These are phyloP conservation scores for Scedosporium dehoogii DNA, from an alignment of 2,329 filamentous ascomycete species.

Conservation along the genomic window DNA sequence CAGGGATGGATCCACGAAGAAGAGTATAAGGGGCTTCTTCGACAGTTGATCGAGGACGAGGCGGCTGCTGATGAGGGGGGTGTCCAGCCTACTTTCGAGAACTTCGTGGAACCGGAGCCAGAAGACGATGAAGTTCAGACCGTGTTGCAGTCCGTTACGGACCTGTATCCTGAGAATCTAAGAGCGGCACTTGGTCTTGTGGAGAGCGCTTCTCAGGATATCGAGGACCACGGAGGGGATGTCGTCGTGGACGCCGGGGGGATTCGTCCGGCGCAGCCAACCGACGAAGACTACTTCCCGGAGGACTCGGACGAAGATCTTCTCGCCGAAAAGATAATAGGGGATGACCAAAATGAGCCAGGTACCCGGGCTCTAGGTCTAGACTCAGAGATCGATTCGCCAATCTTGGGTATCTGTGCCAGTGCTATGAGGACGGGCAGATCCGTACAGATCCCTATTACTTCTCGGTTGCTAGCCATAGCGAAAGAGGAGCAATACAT, in stretches of 20 bases:
- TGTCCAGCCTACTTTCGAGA: constrained; percentile 47
- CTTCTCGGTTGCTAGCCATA: constrained; percentile 26
- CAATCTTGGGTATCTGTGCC: constrained; percentile 25
- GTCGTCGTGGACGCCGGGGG: constrained; percentile 57
- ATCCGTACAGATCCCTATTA: constrained; percentile 26
- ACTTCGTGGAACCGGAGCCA: constrained; percentile 47
- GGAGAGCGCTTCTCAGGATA: constrained; percentile 9
- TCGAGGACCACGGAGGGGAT: constrained; percentile 26
- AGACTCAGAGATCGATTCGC: neutral
- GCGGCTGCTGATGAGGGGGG: constrained; percentile 31
- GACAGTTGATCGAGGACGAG: constrained; percentile 55
- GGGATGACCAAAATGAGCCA: neutral
- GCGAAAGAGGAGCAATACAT: constrained; percentile 28
- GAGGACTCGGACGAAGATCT: constrained; percentile 46
- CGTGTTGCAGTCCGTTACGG: constrained; percentile 72
- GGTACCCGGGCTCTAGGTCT: neutral
- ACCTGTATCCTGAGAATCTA: constrained; percentile 67
- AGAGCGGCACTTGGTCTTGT: constrained; percentile 32
- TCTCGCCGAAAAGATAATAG: constrained; percentile 13
- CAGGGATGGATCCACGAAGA: constrained; percentile 90
- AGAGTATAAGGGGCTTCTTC: constrained; percentile 61
- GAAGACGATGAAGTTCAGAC: constrained; percentile 59
- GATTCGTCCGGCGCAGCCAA: constrained; percentile 35
- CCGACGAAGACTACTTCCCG: constrained; percentile 36
- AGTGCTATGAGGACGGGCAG: constrained; percentile 31